phyloP scores from a whole-genome alignment of 305 asterid species.

The Solanum hybrid region DNA sequence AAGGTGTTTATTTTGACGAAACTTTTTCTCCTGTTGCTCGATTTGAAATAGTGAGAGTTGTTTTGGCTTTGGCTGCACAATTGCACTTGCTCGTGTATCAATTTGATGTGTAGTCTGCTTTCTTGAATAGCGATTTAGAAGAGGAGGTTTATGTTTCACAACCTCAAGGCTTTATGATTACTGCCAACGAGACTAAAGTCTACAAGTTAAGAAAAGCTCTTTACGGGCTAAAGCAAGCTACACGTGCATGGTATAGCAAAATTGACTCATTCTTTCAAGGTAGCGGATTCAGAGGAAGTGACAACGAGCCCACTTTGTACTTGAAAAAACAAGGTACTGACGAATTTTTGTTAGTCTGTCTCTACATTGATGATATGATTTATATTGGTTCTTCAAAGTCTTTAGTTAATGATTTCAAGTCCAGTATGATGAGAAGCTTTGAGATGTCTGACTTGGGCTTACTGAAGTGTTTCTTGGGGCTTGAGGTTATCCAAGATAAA shows the following conservation, averaged over 20 bases:
- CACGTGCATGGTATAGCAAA: neutral
- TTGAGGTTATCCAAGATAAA: too few species aligned
- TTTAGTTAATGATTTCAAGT: too few species aligned
- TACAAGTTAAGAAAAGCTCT: neutral
- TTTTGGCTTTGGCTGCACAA: too few species aligned
- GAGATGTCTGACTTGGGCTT: too few species aligned
- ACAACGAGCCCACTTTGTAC: neutral
- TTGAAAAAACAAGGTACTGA: neutral
- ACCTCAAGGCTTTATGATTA: neutral
- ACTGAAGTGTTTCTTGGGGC: too few species aligned
- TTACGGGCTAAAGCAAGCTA: neutral
- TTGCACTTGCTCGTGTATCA: too few species aligned
- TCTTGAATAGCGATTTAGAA: neutral
- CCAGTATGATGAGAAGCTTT: too few species aligned
- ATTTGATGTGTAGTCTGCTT: neutral
- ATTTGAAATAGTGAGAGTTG: too few species aligned
- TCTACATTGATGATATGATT: neutral
- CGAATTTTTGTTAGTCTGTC: neutral
- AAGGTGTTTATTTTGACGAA: neutral
- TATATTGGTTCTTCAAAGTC: too few species aligned
- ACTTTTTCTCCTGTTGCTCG: neutral
- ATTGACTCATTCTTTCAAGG: neutral
- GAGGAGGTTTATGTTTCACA: neutral
- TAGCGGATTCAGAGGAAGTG: neutral
- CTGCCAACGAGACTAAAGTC: neutral